Percentiles rank a stretch among this genome's conserved stretches.
Conservation (phyloP, 1,284 basidiomycete genomes). For the Limonomyces culmigenus region DNA sequence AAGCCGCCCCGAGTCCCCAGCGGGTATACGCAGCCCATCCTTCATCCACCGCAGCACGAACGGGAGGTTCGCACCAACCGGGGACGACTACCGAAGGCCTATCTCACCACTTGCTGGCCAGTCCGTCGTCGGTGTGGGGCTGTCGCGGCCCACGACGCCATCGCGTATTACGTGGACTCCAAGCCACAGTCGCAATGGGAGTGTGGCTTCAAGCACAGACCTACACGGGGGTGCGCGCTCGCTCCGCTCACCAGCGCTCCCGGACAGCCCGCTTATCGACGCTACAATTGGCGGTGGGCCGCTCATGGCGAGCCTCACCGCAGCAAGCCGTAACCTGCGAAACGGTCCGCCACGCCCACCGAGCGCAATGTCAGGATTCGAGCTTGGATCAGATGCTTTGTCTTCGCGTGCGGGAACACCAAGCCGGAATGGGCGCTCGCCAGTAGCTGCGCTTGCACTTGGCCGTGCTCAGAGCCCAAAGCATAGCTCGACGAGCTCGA, state of each 20-base stretch:
- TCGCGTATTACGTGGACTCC: slow-evolving; percentile 50
- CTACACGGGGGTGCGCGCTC: slow-evolving; percentile 19
- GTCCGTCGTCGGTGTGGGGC: neutral
- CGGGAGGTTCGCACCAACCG: slow-evolving; percentile 43
- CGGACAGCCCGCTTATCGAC: slow-evolving; percentile 36
- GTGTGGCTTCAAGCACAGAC: slow-evolving; percentile 14
- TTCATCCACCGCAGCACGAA: slow-evolving; percentile 43
- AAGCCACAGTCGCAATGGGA: slow-evolving; percentile 16
- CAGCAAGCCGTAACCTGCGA: no score
- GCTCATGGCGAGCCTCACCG: no score
- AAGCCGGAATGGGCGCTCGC: slow-evolving; percentile 13
- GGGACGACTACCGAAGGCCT: slow-evolving; percentile 16
- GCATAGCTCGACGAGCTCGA: no score
- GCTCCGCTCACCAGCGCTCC: slow-evolving; percentile 35
- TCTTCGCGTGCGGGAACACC: slow-evolving; percentile 40
- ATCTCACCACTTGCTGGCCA: slow-evolving; percentile 31
- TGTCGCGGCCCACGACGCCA: slow-evolving; percentile 48
- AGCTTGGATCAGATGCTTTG: slow-evolving; percentile 7
- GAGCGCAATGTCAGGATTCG: slow-evolving; percentile 31
- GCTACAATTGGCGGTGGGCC: no score
- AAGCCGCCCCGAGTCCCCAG: no score
- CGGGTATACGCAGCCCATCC: slow-evolving; percentile 13
- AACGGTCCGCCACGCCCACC: slow-evolving; percentile 33
- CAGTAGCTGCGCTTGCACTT: neutral
- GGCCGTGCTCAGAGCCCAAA: slow-evolving; percentile 13